Evolutionary conservation across 805 yeast species (phyloP).

Genomic region (Candida nonsorbophila): DNA sequence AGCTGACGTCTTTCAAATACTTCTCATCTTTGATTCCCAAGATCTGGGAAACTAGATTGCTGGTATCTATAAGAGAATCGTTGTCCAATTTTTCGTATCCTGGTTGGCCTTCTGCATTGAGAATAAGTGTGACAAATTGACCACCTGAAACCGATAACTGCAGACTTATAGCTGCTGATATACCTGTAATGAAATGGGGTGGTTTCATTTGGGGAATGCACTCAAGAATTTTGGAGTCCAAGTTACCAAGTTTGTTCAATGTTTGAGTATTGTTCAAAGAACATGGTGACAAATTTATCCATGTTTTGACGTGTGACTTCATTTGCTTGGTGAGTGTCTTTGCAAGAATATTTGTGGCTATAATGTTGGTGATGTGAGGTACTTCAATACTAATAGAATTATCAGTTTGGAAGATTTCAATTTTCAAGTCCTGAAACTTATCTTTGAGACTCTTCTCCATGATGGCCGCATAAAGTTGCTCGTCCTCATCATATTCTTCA

Average conservation of each 20-base stretch:
- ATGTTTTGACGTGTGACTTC: conserved; percentile 8
- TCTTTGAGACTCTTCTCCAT: conserved; percentile 13
- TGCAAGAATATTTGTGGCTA: conserved; percentile 27
- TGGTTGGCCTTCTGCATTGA: conserved; percentile 59
- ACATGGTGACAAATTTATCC: conserved; percentile 35
- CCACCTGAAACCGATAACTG: conserved; percentile 9
- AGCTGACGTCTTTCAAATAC: conserved; percentile 12
- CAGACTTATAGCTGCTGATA: conserved; percentile 41
- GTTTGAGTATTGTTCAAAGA: conserved; percentile 24
- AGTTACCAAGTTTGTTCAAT: conserved; percentile 15
- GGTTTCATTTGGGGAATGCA: conserved; percentile 38
- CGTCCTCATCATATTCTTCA: conserved; percentile 45
- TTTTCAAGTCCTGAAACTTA: conserved; percentile 14
- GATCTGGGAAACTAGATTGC: conserved; percentile 11
- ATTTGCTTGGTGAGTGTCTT: conserved; percentile 12
- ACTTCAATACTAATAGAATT: conserved; percentile 15
- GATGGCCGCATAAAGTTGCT: conserved; percentile 41
- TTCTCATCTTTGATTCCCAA: conserved; percentile 4
- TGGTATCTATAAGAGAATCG: conserved; percentile 36
- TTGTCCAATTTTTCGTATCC: conserved; percentile 52
- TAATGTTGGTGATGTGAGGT: conserved; percentile 32
- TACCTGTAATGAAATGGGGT: conserved; percentile 60
- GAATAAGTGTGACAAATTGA: conserved; percentile 17
- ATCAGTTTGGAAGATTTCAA: conserved; percentile 17
- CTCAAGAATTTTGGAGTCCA: conserved; percentile 1